These are phyloP conservation scores for Cryphonectria naterciae DNA, from an alignment of 2,329 filamentous ascomycete species.

Conservation along the genomic window DNA sequence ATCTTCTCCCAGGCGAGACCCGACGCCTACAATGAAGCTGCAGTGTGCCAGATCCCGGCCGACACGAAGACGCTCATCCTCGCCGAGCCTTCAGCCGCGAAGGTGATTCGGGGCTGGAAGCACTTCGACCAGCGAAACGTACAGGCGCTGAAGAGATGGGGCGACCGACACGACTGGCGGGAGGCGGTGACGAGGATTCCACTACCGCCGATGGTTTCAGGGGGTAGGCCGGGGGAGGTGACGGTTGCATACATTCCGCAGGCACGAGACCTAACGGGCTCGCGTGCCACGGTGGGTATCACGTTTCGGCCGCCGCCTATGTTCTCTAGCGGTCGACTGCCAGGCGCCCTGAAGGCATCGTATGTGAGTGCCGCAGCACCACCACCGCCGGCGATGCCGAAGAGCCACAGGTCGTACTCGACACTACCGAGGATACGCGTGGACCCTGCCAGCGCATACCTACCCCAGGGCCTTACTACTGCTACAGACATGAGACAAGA, in stretches of 20 bases:
- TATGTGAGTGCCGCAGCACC: constrained; percentile 34
- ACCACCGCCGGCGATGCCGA: constrained; percentile 41
- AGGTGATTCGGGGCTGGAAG: constrained; percentile 68
- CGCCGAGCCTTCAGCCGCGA: constrained; percentile 67
- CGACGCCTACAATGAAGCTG: constrained; percentile 73
- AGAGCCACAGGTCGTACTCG: constrained; percentile 28
- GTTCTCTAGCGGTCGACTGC: constrained; percentile 12
- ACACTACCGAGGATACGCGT: constrained; percentile 12
- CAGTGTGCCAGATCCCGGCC: constrained; percentile 65
- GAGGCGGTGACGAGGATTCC: constrained; percentile 49
- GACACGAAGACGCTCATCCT: constrained; percentile 64
- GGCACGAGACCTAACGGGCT: constrained; percentile 60
- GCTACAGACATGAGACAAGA: neutral
- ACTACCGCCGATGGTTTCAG: constrained; percentile 56
- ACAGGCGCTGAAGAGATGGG: constrained; percentile 50
- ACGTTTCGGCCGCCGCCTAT: constrained; percentile 66
- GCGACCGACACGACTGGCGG: constrained; percentile 35
- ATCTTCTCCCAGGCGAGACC: constrained; percentile 53
- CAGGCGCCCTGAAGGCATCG: neutral
- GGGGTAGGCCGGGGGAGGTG: constrained; percentile 66
- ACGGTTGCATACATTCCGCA: constrained; percentile 70
- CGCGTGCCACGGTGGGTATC: constrained; percentile 72
- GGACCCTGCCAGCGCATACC: neutral
- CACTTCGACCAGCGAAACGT: constrained; percentile 63
- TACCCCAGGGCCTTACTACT: neutral